Evolutionary conservation across 768 basidiomycete genomes (phyloP), one percentile per base, ranked within the genome.

Genomic region (Suillus ampliporus): DNA sequence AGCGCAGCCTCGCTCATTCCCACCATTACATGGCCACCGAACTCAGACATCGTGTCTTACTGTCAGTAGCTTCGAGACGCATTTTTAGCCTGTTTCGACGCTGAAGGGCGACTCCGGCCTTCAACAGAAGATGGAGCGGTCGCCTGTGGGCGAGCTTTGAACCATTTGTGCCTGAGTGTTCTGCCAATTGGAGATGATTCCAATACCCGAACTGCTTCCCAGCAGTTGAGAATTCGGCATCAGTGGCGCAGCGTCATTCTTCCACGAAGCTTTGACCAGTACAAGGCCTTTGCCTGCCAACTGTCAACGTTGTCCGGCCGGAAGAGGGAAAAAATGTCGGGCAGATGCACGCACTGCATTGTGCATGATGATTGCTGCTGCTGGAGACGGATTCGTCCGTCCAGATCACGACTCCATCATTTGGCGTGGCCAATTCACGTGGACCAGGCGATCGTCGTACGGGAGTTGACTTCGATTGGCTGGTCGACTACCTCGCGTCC

Each of bases 51-150:
- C 4, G 3, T 15, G 2, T 57, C 37, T 14, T 7, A 56, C n/a
- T 26, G 23, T 38, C 47, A 58, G 10, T 57, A 21, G 19, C 37
- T 61, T 21, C 56, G 37, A 57, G 50, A 61, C 23, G 26, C 56
- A 14, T 61, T 61, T 56, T 7, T 60, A 15, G 26, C 10, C n/a
- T 61, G 56, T 21, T 61, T 61, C 43, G 51, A 57, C 10, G 26
- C 11, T 40, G 60, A 58, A 19, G 57, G 50, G 11, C 6, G 7
- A 13, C 57, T 58, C 17, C 37, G n/a, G 17, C 60, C 38, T 26
- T 44, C 31, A 28, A 26, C 23, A 9, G 37, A 10, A 38, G 57
- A 28, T 41, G 37, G 57, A 35, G 60, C 60, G n/a, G 23, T 61
- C 7, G 26, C 26, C 5, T 58, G 56, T 44, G 60, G 60, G 8